phyloP scores from a whole-genome alignment of 2,329 filamentous ascomycete species.

The Hypoxylon sp. region DNA sequence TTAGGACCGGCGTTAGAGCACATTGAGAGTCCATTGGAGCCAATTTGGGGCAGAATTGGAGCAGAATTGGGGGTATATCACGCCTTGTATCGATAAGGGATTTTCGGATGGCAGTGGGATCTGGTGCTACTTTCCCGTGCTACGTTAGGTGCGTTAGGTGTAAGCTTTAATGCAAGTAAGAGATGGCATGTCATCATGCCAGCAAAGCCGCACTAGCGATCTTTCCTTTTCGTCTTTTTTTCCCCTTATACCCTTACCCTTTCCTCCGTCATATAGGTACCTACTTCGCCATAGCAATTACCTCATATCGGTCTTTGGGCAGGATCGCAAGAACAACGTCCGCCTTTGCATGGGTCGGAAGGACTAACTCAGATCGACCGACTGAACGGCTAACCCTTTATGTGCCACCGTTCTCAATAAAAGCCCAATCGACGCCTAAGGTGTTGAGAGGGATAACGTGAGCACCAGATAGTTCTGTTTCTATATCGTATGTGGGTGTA shows the following conservation, averaged over 20 bases:
- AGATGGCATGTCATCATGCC: conserved; percentile 38
- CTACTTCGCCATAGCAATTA: not conserved
- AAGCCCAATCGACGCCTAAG: conserved; percentile 36
- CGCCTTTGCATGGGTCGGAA: conserved; percentile 5
- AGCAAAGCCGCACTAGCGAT: conserved; percentile 35
- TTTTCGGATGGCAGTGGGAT: conserved; percentile 35
- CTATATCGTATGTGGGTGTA: conserved; percentile 2
- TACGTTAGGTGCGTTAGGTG: conserved; percentile 29
- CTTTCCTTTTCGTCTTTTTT: not conserved
- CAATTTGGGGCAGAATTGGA: conserved; percentile 5
- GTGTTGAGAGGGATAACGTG: conserved; percentile 3
- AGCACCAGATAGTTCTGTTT: not conserved
- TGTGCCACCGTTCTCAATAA: conserved; percentile 5
- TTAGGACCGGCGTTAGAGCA: not conserved
- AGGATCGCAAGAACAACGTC: not conserved
- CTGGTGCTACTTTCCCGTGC: conserved; percentile 35
- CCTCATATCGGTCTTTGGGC: not conserved
- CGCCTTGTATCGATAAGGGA: conserved; percentile 35
- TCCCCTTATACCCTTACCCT: conserved; percentile 6
- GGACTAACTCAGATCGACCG: not conserved
- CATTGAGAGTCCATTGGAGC: conserved; percentile 2
- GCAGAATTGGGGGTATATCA: conserved; percentile 1
- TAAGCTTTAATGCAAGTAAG: conserved; percentile 37
- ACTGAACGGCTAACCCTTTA: not conserved
- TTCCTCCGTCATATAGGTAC: not conserved